Base-by-base conservation (phyloP, 1,284 basidiomycete genomes). In the Puccinia coronata region DNA sequence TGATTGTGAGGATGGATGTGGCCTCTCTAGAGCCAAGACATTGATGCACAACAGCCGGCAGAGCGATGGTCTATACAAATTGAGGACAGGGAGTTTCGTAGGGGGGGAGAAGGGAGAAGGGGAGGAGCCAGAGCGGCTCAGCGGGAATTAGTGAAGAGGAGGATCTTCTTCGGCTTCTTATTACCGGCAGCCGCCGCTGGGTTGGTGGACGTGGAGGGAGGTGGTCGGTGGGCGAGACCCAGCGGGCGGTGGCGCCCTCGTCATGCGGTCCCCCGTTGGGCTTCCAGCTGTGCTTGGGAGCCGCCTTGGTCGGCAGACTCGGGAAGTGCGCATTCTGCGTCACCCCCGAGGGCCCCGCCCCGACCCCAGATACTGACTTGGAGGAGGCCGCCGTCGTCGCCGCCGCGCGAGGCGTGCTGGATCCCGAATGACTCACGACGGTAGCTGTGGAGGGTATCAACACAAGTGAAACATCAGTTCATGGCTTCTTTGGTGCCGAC, bases 131-230 rank as follows among this genome's bases (percentile, higher is more conserved):
- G 14, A n/a, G 31, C 18, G n/a, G 61, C 39, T 67, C 41, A 67
- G 9, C 63, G 63, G 12, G 63, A 67, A 67, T 67, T 67, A 47
- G 41, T 25, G 41, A 47, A 67, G 41, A 67, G 28, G 41, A 67
- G n/a, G 41, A 67, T 47, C 41, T 67, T 67, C 63, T 67, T 67
- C 11, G 63, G 39, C 28, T 67, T 67, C 41, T 67, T 67, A 28
- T 43, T 67, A 20, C 61, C 34, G 8, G 16, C 18, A 43, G 41
- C 25, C 23, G 63, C 9, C 20, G 61, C 4, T 65, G 23, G 61
- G 23, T 47, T 39, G 16, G 34, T 39, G 5, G 61, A 63, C 11
- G 61, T 9, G 61, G 16, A 20, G 4, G 61, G 2, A 9, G 61
- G 9, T n/a, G 36, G 18, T 39, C 20, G 36, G 18, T 39, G 36